A percentile compares a stretch with the other conserved stretches of the same genome.
Evolutionary conservation across 1,139 yeast species (phyloP).

Genomic region (Yamadazyma songkhlaensis): DNA sequence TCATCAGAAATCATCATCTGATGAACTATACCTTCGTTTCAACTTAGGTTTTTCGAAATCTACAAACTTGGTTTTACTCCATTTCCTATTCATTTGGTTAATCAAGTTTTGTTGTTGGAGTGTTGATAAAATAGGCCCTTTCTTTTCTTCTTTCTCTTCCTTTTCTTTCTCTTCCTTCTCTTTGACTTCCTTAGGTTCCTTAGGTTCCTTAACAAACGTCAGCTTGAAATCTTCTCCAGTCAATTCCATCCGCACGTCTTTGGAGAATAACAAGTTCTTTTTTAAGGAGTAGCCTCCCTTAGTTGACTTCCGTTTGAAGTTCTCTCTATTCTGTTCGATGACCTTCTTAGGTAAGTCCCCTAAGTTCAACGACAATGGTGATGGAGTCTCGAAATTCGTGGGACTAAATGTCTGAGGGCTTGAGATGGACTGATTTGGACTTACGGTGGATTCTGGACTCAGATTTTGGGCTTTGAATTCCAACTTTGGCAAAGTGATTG

Average conservation of each 20-base stretch:
- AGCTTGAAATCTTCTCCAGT: slow-evolving; percentile 9
- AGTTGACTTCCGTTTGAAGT: slow-evolving; percentile 7
- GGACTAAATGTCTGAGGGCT: slow-evolving; percentile 3
- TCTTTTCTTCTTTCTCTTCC: slow-evolving; percentile 7
- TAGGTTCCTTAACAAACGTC: slow-evolving; percentile 3
- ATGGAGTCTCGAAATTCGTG: slow-evolving; percentile 13
- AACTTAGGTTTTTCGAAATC: slow-evolving; percentile 2
- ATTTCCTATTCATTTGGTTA: slow-evolving; percentile 32
- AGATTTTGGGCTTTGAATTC: background rate
- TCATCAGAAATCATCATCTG: slow-evolving; percentile 7
- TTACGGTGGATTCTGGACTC: background rate
- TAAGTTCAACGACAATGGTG: slow-evolving; percentile 21
- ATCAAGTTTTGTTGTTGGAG: slow-evolving; percentile 31
- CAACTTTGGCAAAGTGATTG: background rate
- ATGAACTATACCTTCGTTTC: slow-evolving; percentile 15
- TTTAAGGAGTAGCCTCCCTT: slow-evolving; percentile 5
- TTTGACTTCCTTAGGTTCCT: too few relatives aligned
- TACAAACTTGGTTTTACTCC: slow-evolving; percentile 26
- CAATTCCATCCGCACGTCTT: slow-evolving; percentile 39
- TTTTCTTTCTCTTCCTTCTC: background rate
- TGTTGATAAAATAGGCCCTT: slow-evolving; percentile 11
- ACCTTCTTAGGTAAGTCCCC: slow-evolving; percentile 10
- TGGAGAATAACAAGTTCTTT: slow-evolving; percentile 32
- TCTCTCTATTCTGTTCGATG: slow-evolving; percentile 11
- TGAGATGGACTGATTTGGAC: background rate